Conservation (phyloP, 148 eudicot species). For the Diospyros kaki region DNA sequence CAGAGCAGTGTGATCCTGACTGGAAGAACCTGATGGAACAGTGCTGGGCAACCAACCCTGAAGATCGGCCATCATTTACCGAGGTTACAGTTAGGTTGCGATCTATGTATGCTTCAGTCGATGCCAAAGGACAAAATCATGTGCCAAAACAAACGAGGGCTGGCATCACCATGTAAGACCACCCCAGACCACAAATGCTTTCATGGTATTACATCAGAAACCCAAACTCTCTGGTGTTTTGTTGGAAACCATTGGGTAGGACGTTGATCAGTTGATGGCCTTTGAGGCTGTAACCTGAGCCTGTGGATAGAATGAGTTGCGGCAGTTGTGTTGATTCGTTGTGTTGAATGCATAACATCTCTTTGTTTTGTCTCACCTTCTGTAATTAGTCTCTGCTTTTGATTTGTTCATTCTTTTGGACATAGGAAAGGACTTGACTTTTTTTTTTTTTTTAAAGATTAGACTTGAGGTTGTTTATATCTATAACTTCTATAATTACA, state of each 20-base stretch:
- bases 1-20: conserved; percentile 70
- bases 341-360: neutral
- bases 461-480: too few species aligned
- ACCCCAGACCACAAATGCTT: neutral
- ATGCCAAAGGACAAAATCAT: conserved; percentile 36
- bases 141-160: conserved; percentile 28
- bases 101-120: conserved; percentile 45
- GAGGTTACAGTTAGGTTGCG: conserved; percentile 63
- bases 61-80: conserved; percentile 70
- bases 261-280: neutral
- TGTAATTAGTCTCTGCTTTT: conserved; percentile 7
- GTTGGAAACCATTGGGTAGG: too few species aligned
- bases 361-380: neutral
- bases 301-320: neutral
- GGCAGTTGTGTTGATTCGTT: neutral
- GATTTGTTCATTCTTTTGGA: conserved; percentile 24
- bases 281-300: neutral
- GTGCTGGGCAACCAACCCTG: conserved; percentile 80
- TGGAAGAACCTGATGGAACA: conserved; percentile 87
- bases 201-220: neutral
- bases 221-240: neutral
- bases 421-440: neutral
- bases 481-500: too few species aligned
- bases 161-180: conserved; percentile 11
- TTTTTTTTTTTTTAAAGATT: too few species aligned